Evolutionary conservation across 306 rosid species (phyloP), one percentile per base, ranked within the genome.

Genomic region (Ceratonia siliqua): DNA sequence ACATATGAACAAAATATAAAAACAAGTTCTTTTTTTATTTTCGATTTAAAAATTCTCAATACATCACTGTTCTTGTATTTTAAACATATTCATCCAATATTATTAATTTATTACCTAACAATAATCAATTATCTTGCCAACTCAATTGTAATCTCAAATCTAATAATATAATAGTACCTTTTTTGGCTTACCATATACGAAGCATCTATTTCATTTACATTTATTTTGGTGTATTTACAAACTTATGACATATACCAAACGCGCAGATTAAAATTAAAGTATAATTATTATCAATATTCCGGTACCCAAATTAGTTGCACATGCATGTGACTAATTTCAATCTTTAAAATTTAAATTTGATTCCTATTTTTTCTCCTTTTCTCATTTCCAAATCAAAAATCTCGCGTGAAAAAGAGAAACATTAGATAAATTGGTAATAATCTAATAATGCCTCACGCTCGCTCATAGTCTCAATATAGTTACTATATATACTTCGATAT

Each of bases 71-170:
- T 55, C 27, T 50, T 7, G 25, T 50, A 50, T 18, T 48, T 5
- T 71, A 48, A 50, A 20, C 56, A 50, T 20, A 50, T n/a, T 17
- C 53, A 2, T 3, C 18, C 0, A 46, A 15, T 5, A 7, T 2
- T 3, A n/a, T 25, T 18, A 20, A 8, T 30, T 55, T 39, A 36
- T 14, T 62, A 38, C 25, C 56, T 53, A 32, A 36, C 43, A 36
- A 67, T 61, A 30, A 36, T 63, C 82, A 71, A 71, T 78, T 33
- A 48, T 56, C 25, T 22, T 57, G 72, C 76, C 72, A 72, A 62
- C 72, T 28, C 65, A 57, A 56, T 62, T 13, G 11, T 30, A 43
- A 46, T 63, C 62, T 61, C 10, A 38, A 17, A 36, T 15, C 41
- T 53, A 70, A 70, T 50, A 62, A 4, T 53, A 22, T 0, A 7